Evolutionary conservation across 177 flowering plant species (phyloP), one percentile per base, ranked within the genome.

Genomic region (Telopea speciosissima): DNA sequence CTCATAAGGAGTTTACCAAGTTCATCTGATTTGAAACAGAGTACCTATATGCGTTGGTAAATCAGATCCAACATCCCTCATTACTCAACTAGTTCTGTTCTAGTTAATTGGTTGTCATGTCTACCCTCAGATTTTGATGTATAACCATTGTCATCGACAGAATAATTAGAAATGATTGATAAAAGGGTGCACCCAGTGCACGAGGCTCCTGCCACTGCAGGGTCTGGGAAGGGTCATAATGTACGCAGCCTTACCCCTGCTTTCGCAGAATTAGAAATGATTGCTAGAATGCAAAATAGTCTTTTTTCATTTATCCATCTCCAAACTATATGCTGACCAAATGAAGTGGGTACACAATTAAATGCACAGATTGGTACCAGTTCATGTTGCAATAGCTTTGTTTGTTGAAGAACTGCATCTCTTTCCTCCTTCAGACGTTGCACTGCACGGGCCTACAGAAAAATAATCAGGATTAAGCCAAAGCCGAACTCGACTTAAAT

Each of bases 401-500:
- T 84, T 81, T 85, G 91, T 67, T 73, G 83, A 56, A 86, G 73
- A 75, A 85, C 90, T 68, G 84, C 82, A 85, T 91, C 96, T 73
- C 91, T 85, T 80, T 91, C 98, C 19, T 88, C 89, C 83, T 82
- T 89, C 79, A 85, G 74, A 11, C 70, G 81, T 76, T 85, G 82
- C 76, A 91, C 24, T n/a, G 83, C 77, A 73, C 80, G 83, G 61
- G 77, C 73, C 82, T 82, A 66, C 40, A 36, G 9, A 62, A 22
- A n/a, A 16, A 9, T 21, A 68, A 56, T 28, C 65, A 22, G 36
- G n/a, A 69, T 3, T 14, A 40, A 40, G 26, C 36, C 24, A 36
- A 5, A 36, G 40, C 40, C 9, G 3, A 36, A 36, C 22, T 17
- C n/a, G n/a, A 58, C 61, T 19, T n/a, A 58, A 58, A 19, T 58